Evolutionary conservation across 2,329 filamentous ascomycete species (phyloP), one percentile per base, ranked within the genome.

Genomic region (Diaporthe vexans): DNA sequence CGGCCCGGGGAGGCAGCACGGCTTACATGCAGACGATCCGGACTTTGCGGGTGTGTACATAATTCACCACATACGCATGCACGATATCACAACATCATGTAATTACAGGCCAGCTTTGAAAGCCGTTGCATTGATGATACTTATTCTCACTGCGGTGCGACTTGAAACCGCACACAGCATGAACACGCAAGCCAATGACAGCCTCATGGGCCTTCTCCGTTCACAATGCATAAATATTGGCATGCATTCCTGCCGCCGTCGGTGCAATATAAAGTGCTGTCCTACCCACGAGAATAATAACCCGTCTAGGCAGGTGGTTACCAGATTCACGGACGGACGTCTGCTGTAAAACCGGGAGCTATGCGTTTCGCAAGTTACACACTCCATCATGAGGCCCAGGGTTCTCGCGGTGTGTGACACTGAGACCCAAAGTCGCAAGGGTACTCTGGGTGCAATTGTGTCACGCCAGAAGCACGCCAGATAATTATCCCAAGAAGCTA

Each of bases 391-490:
- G 46, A 67, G 48, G 46, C 63, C 40, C 29, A 67, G 46, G 61
- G 61, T 61, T 46, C 61, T 26, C 61, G 21, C 61, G 61, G 61
- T 67, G 61, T 67, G 61, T 67, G 61, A 67, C 61, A 67, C 61
- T 48, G 43, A 4, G 46, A 51, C 46, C 13, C 1, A 24, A 52
- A 67, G 61, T 67, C 52, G 61, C 61, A 67, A 67, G 46, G 61
- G 61, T 24, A 21, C 21, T 67, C 61, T 33, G 24, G 43, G 46
- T 67, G 61, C 26, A 51, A 67, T 67, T 67, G 61, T 67, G 61
- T 46, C 10, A 67, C 61, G 46, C 29, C 61, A 67, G 61, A 67
- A 67, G 61, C 61, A 67, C 26, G 43, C 61, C 61, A 52, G 43
- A 48, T 17, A 52, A 67, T 48, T 15, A 46, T 19, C 21, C 43